Base-by-base conservation (phyloP, 2,329 filamentous ascomycete species). In the Domatiomyces catenatus region DNA sequence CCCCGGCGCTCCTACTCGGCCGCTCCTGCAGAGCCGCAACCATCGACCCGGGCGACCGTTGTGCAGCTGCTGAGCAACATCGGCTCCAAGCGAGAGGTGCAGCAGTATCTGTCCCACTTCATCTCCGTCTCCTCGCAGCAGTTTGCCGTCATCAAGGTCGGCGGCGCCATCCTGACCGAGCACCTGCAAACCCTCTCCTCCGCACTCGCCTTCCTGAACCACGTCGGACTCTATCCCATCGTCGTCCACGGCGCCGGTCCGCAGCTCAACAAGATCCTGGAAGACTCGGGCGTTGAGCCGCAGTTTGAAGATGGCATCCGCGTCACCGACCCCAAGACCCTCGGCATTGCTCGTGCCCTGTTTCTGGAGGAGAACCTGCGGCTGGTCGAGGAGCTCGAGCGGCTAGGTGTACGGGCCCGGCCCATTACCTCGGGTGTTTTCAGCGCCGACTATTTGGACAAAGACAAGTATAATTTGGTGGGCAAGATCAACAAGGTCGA, bases 121-220 rank as follows among this genome's bases (percentile, higher is more conserved):
- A 92, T 84, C 60, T 94, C 89, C 32, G 89, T 95, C 55, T 92
- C 88, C 44, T 94, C 88, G 36, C 89, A 96, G 72, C 88, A 94
- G 65, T 98, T 96, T 67, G 90, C 89, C 59, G 90, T 98, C 47
- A 94, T 98, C 70, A 98, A 98, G 74, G 90, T 96, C 50, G 92
- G 90, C 55, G 92, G 90, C 55, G 92, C 90, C 56, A 95, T 96
- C 62, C 77, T 98, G 62, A 94, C 87, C 54, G 89, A 96, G 65
- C 84, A 95, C 68, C 76, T 96, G 50, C 85, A 94, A 66, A 88
- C 89, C 62, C 79, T 98, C 50, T 94, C 87, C 64, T 83, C 84
- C 50, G 89, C 86, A 47, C 75, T 96, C 52, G 84, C 87, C 24
- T 93, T 96, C 70, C 79, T 96, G 47, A 90, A 94, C 70, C 85